These are phyloP conservation scores for Phytophthora uliginosa DNA, from an alignment of 352 stramenopile genomes.

Conservation along the genomic window DNA sequence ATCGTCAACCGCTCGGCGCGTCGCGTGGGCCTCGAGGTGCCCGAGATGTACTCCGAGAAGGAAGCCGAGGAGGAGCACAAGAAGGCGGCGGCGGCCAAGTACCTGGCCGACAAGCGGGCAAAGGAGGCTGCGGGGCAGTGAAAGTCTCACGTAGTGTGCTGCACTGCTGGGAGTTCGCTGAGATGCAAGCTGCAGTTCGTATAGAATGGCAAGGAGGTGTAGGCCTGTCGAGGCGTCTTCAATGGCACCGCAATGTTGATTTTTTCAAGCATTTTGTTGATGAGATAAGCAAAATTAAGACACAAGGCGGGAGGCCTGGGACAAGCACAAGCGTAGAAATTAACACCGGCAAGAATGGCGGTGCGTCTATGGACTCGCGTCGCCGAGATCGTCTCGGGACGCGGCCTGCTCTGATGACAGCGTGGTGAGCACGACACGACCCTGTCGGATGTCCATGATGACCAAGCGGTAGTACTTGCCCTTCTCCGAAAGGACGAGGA, in stretches of 20 bases:
- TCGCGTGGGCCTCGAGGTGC: slow-evolving; percentile 81
- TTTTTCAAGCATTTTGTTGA: slow-evolving; percentile 35
- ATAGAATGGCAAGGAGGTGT: slow-evolving; percentile 27
- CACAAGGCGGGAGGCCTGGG: slow-evolving; percentile 28
- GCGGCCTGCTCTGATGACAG: slow-evolving; percentile 60
- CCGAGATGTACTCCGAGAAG: slow-evolving; percentile 82
- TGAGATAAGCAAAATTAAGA: slow-evolving; percentile 47
- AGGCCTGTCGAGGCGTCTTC: slow-evolving; percentile 5
- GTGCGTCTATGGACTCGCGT: slow-evolving; percentile 56
- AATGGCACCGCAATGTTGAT: slow-evolving; percentile 39
- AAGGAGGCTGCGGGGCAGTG: slow-evolving; percentile 45
- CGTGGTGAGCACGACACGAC: slow-evolving; percentile 64
- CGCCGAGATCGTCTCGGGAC: slow-evolving; percentile 57
- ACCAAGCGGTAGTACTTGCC: slow-evolving; percentile 83
- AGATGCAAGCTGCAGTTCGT: slow-evolving; percentile 3
- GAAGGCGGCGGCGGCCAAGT: slow-evolving; percentile 56
- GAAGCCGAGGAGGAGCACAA: slow-evolving; percentile 43
- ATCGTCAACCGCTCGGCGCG: slow-evolving; percentile 83
- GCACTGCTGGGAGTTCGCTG: not conserved
- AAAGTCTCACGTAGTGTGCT: not conserved
- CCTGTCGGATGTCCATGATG: slow-evolving; percentile 80
- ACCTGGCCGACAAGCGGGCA: slow-evolving; percentile 62
- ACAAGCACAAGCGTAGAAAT: slow-evolving; percentile 35
- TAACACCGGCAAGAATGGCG: slow-evolving; percentile 18
- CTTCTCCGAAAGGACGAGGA: slow-evolving; percentile 86